Base-by-base conservation (phyloP, 2,329 filamentous ascomycete genomes). In the Exophiala oligosperma region DNA sequence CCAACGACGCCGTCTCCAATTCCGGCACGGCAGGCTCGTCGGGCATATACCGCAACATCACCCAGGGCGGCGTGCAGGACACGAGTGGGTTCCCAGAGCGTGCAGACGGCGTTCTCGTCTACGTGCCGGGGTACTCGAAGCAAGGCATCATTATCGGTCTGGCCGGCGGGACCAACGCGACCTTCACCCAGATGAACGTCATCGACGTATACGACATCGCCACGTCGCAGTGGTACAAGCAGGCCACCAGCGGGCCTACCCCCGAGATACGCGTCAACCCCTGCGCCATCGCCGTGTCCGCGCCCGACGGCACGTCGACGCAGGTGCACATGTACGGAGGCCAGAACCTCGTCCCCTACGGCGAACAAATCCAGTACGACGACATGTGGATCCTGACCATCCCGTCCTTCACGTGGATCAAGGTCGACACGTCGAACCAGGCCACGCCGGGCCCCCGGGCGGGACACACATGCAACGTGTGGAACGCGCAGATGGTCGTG, bases 201-300 rank as follows among this genome's bases (percentile, higher is more conserved):
- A 86, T 92, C 40, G 88, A 92, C 64, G 84, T 93, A n/a, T 94
- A 91, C 71, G 90, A 94, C 67, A 83, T 93, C 57, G 87, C 83
- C 3, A 81, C 74, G 29, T 79, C 82, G 2, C 81, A 78, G 5
- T 94, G 90, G 90, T 90, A 89, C 69, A 87, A 85, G 65, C 90
- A 94, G 71, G 76, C 81, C 2, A 90, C 89, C 0, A 79, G 77
- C 2, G 84, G 83, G 1, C 77, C 79, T 0, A 80, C 79, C 3
- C 87, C 88, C 0, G 75, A 80, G 0, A 84, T 76, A 71, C 82
- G 73, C 69, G 89, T 74, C 71, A 88, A 79, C 79, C 88, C 69
- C 0, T 94, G 91, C 68, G 87, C 89, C 2, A 87, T 91, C 0
- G 84, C 91, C 1, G 89, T 84, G n/a, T 78, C 84, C 0, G 86